Evolutionary conservation across 441 rosid genomes (phyloP), one percentile per base, ranked within the genome.

Genomic region (Macaranga tanarius): DNA sequence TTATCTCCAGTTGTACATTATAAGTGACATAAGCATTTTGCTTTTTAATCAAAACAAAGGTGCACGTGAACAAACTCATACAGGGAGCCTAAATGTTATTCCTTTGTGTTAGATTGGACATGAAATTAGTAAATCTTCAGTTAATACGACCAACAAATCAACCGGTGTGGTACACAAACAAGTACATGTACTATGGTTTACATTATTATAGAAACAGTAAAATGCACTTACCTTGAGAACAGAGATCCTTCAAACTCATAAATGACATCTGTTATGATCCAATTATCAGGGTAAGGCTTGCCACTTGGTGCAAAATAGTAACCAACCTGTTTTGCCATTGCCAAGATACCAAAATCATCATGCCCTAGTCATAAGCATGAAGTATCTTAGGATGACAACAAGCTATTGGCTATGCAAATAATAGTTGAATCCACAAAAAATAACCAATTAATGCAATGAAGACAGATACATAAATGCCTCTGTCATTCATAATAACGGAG

Each of bases 281-380:
- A 95, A 76, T 93, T 95, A 85, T 95, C 96, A 81, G 99, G 99
- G 79, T 95, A 95, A 78, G 98, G 97, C 85, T 95, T 95, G 79
- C 98, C 97, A 78, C 99, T 92, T 42, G 98, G 97, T 31, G 99
- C 98, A 84, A 90, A 85, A 84, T 87, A 95, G 79, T 91, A 91
- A 71, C 99, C 99, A 83, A 91, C 97, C 99, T 95, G 84, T 69
- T 55, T 76, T 65, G 65, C 63, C 71, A 76, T 72, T 80, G 52
- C 65, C 85, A 62, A 83, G 65, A 84, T 45, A 73, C 52, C 58
- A 52, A 69, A 75, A 79, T 56, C 63, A 78, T 77, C 68, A 62
- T 71, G 59, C 69, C 56, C 72, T 71, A 64, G 62, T 76, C 79
- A 81, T 28, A 73, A 63, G 72, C 60, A 76, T 22, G 34, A 75